Evolutionary conservation across 306 rosid genomes (phyloP).

Genomic region (Acacia acuminata): DNA sequence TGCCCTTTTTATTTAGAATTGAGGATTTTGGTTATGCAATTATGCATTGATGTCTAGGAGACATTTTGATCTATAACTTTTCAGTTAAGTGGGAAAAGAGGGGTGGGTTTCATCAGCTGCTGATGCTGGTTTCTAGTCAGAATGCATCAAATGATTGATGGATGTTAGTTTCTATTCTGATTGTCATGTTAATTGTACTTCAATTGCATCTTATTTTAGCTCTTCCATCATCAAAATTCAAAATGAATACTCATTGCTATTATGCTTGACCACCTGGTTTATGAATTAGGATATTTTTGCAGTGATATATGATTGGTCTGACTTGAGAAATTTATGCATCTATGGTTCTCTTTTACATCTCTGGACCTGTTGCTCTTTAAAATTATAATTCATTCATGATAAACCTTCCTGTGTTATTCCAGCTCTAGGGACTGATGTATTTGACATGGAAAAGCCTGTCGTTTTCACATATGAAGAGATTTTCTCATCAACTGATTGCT

Average conservation of each 20-base stretch:
- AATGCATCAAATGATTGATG: not conserved
- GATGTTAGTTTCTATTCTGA: not conserved
- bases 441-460: conserved; percentile 87
- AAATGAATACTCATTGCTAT: not conserved
- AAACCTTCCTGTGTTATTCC: conserved; percentile 33
- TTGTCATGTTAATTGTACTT: not conserved
- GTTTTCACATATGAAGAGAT: conserved; percentile 83
- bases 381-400: conserved; percentile 21
- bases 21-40: conserved; percentile 21
- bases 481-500: conserved; percentile 68
- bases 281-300: not conserved
- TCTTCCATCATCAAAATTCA: not conserved
- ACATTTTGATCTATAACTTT: not conserved
- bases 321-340: not conserved
- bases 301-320: not conserved
- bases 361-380: conserved; percentile 18
- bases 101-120: not conserved
- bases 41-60: not conserved
- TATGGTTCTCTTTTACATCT: conserved; percentile 12
- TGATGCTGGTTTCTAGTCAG: not conserved
- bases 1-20: not conserved
- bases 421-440: conserved; percentile 76
- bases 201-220: not conserved
- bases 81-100: not conserved
- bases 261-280: conserved; percentile 1